Percentiles rank a stretch among this genome's conserved stretches.
Conservation (phyloP, 768 basidiomycete genomes). For the Pleurotus pulmonarius region DNA sequence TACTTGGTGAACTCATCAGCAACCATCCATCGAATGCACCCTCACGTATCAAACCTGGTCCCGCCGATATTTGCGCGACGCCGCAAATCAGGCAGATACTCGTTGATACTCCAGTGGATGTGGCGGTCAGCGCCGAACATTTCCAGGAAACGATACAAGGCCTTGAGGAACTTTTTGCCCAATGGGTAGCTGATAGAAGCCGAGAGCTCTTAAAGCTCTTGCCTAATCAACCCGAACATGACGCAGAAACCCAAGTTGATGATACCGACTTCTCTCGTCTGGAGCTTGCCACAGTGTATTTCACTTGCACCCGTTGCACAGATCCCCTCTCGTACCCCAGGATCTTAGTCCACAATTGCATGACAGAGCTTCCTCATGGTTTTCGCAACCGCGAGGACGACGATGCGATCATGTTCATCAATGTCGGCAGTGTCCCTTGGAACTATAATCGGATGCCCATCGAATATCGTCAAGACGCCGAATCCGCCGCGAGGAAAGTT, state of each 20-base stretch:
- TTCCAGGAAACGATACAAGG: neutral
- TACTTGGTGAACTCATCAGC: slow-evolving; percentile 16
- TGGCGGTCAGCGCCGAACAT: neutral
- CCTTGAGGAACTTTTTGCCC: neutral
- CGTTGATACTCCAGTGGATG: slow-evolving; percentile 4
- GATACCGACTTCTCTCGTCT: slow-evolving; percentile 12
- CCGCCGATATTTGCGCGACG: slow-evolving; percentile 18
- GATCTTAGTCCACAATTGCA: slow-evolving; percentile 20
- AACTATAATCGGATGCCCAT: slow-evolving; percentile 15
- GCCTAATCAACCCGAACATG: neutral
- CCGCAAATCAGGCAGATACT: slow-evolving; percentile 19
- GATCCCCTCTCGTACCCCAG: slow-evolving; percentile 23
- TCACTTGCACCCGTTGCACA: slow-evolving; percentile 19
- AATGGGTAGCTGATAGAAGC: neutral
- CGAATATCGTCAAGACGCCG: slow-evolving; percentile 12
- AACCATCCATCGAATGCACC: slow-evolving; percentile 13
- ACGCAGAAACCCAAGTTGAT: neutral
- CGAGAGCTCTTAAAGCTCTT: neutral
- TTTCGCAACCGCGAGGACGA: slow-evolving; percentile 21
- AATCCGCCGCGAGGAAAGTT: slow-evolving; percentile 12
- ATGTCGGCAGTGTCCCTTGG: slow-evolving; percentile 18
- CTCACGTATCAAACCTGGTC: slow-evolving; percentile 16
- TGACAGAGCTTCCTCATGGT: slow-evolving; percentile 15
- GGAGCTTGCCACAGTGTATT: slow-evolving; percentile 19
- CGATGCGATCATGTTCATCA: slow-evolving; percentile 11